These are phyloP conservation scores for Royoungia palumana DNA, from an alignment of 768 basidiomycete species.

Conservation along the genomic window DNA sequence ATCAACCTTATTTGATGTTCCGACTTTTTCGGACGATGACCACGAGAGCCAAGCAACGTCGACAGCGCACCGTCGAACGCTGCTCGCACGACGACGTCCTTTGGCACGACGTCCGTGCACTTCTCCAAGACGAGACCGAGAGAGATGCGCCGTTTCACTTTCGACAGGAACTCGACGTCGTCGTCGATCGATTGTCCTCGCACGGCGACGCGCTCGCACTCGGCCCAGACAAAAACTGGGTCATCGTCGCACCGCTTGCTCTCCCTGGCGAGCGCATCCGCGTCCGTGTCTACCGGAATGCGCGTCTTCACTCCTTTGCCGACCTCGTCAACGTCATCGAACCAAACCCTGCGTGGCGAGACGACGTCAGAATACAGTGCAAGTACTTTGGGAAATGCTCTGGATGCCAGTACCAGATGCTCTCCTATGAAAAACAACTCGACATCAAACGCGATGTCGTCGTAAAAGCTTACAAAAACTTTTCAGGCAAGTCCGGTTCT, in stretches of 20 bases:
- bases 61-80: constrained; percentile 37
- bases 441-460: constrained; percentile 84
- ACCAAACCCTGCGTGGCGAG: constrained; percentile 64
- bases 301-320: constrained; percentile 69
- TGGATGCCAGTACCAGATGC: constrained; percentile 96
- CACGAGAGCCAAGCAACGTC: not conserved
- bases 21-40: not conserved
- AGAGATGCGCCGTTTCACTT: constrained; percentile 54
- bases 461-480: constrained; percentile 77
- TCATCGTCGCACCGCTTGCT: constrained; percentile 77
- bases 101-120: constrained; percentile 61
- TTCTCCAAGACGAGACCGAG: constrained; percentile 49
- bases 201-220: constrained; percentile 63
- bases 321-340: constrained; percentile 65
- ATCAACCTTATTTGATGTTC: not conserved
- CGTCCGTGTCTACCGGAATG: constrained; percentile 67
- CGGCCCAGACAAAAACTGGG: constrained; percentile 63
- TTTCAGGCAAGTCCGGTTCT: constrained; percentile 39
- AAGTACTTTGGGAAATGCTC: constrained; percentile 87
- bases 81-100: constrained; percentile 75
- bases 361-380: constrained; percentile 65
- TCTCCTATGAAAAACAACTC: constrained; percentile 84
- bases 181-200: constrained; percentile 61
- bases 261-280: constrained; percentile 81
- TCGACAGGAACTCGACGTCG: constrained; percentile 62